A percentile compares a stretch with the other conserved stretches of the same genome.
Evolutionary conservation across 2,329 filamentous ascomycete species (phyloP).

Genomic region (Fusarium redolens): DNA sequence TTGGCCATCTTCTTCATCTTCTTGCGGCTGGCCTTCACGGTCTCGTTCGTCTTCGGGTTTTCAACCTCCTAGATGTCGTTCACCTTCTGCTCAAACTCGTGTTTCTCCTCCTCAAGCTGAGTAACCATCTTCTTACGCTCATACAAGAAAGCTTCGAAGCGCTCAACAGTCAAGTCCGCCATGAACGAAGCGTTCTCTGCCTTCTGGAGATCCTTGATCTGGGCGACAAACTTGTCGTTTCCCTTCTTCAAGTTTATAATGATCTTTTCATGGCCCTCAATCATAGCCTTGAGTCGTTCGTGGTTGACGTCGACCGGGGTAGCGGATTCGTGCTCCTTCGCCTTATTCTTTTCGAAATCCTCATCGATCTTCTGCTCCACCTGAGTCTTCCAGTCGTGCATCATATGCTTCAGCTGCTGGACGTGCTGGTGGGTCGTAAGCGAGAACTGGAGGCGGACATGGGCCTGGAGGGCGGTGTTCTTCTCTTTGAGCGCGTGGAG

Average conservation of each 20-base stretch:
- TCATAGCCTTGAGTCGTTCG: not conserved
- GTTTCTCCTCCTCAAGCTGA: not conserved
- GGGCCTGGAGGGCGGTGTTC: not conserved
- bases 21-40: not conserved
- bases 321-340: not conserved
- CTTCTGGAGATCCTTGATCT: not conserved
- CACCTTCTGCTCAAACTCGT: not conserved
- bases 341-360: not conserved
- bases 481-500: not conserved
- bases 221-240: not conserved
- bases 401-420: not conserved
- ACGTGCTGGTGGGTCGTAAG: not conserved
- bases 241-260: not conserved
- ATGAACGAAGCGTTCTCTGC: accelerated
- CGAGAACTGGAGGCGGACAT: not conserved
- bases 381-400: not conserved
- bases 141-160: not conserved
- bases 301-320: not conserved
- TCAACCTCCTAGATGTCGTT: not conserved
- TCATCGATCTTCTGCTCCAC: not conserved
- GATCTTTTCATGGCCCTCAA: not conserved
- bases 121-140: not conserved
- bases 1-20: not conserved
- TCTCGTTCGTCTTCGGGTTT: not conserved
- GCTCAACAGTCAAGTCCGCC: not conserved